phyloP scores from a whole-genome alignment of 176 grass and related monocot genomes.

The Otatea glauca region DNA sequence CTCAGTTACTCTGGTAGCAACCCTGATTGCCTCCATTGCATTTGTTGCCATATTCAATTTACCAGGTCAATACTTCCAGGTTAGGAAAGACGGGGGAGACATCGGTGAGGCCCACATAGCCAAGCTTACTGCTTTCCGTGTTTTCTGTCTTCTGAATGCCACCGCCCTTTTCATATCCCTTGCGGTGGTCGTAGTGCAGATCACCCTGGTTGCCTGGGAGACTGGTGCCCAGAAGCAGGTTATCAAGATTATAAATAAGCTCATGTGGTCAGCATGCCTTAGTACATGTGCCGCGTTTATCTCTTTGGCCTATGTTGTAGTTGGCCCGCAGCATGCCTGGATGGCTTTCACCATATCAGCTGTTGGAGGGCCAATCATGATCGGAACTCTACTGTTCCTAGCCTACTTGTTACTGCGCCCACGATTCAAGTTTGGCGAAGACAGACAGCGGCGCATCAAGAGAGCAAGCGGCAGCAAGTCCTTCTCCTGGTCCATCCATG shows the following conservation, averaged over 20 bases:
- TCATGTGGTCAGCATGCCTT: conserved; percentile 95
- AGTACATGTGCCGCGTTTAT: conserved; percentile 86
- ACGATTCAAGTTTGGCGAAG: conserved; percentile 72
- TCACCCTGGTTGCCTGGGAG: conserved; percentile 97
- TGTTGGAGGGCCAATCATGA: conserved; percentile 91
- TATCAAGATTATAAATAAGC: conserved; percentile 92
- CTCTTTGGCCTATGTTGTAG: conserved; percentile 91
- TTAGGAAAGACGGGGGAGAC: conserved; percentile 20
- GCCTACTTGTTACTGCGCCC: conserved; percentile 81
- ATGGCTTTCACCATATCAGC: conserved; percentile 83
- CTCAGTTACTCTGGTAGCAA: conserved; percentile 91
- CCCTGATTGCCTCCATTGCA: conserved; percentile 92
- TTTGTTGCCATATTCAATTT: conserved; percentile 95
- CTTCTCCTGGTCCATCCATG: conserved; percentile 88
- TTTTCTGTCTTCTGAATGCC: conserved; percentile 89
- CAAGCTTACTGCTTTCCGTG: conserved; percentile 61
- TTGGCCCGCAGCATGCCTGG: conserved; percentile 78
- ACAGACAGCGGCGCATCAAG: conserved; percentile 81
- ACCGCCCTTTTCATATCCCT: conserved; percentile 93
- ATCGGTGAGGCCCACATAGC: conserved; percentile 67
- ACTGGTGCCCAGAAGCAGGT: conserved; percentile 89
- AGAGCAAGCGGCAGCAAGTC: conserved; percentile 87
- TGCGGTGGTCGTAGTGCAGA: conserved; percentile 94
- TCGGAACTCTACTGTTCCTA: conserved; percentile 78
- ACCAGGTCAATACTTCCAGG: conserved; percentile 75